Evolutionary conservation across 768 basidiomycete genomes (phyloP).

Genomic region (Termitomyces sp.): DNA sequence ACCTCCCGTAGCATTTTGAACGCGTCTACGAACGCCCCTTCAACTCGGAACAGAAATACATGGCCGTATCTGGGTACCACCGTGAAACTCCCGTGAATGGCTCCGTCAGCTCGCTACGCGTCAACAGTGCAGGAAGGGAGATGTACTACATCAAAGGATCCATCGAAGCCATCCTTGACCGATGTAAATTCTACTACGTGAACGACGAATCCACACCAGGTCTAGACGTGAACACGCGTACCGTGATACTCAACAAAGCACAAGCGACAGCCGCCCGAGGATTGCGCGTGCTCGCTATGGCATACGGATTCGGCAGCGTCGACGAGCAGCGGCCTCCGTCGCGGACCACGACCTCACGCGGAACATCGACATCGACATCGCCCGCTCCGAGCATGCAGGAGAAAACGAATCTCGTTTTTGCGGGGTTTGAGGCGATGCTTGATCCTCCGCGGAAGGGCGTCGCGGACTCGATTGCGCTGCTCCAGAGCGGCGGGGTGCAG

Average conservation of each 20-base stretch:
- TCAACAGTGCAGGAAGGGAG: slow-evolving; percentile 45
- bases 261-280: slow-evolving; percentile 68
- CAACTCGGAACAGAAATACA: slow-evolving; percentile 90
- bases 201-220: slow-evolving; percentile 83
- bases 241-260: slow-evolving; percentile 66
- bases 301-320: slow-evolving; percentile 70
- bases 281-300: slow-evolving; percentile 87
- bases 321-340: slow-evolving; percentile 25
- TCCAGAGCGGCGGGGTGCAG: slow-evolving; percentile 85
- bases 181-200: slow-evolving; percentile 87
- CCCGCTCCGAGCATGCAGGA: slow-evolving; percentile 19
- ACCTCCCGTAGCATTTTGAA: slow-evolving; percentile 47
- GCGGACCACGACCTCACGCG: slow-evolving; percentile 22
- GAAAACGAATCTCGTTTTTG: slow-evolving; percentile 71
- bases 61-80: slow-evolving; percentile 83
- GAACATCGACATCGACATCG: too few relatives aligned
- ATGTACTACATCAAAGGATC: slow-evolving; percentile 91
- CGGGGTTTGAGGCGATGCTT: slow-evolving; percentile 91
- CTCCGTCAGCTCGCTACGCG: slow-evolving; percentile 13
- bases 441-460: slow-evolving; percentile 94
- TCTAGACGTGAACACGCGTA: slow-evolving; percentile 64
- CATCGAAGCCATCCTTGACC: slow-evolving; percentile 79
- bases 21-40: slow-evolving; percentile 81
- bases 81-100: slow-evolving; percentile 21
- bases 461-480: slow-evolving; percentile 76